phyloP scores from a whole-genome alignment of 129 eudicot genomes.

The Flaveria brownii region DNA sequence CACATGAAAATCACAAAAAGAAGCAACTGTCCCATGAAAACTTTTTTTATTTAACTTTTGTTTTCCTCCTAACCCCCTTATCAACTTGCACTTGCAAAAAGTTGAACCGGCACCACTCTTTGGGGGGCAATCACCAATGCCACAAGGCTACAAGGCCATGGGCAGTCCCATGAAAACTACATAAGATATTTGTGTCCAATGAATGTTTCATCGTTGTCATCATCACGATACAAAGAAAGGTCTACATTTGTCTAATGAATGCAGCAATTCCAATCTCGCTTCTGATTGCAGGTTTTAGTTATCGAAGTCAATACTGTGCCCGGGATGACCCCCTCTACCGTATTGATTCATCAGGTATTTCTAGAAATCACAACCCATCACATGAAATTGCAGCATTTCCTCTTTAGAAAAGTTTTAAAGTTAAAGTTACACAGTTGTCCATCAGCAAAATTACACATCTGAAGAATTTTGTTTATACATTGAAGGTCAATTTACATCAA shows the following conservation, averaged over 20 bases:
- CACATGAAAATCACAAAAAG: not conserved
- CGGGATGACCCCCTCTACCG: slow-evolving; percentile 96
- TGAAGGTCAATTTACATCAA: not conserved
- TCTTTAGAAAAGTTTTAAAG: not conserved
- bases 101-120: too few relatives aligned
- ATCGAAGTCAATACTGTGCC: slow-evolving; percentile 96
- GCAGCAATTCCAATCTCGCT: not conserved
- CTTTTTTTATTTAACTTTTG: too few relatives aligned
- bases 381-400: slow-evolving; percentile 4
- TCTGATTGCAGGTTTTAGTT: slow-evolving; percentile 59
- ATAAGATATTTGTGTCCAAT: too few relatives aligned
- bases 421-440: not conserved
- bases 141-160: too few relatives aligned
- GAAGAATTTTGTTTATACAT: not conserved
- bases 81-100: too few relatives aligned
- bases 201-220: not conserved
- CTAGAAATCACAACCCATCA: not conserved
- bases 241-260: not conserved
- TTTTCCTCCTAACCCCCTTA: too few relatives aligned
- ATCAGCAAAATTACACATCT: not conserved
- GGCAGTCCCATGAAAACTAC: too few relatives aligned
- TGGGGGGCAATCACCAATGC: too few relatives aligned
- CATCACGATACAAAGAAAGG: not conserved
- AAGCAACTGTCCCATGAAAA: not conserved
- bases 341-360: slow-evolving; percentile 88